phyloP scores from a whole-genome alignment of 2,329 filamentous ascomycete genomes.

The Dothistroma septosporum region DNA sequence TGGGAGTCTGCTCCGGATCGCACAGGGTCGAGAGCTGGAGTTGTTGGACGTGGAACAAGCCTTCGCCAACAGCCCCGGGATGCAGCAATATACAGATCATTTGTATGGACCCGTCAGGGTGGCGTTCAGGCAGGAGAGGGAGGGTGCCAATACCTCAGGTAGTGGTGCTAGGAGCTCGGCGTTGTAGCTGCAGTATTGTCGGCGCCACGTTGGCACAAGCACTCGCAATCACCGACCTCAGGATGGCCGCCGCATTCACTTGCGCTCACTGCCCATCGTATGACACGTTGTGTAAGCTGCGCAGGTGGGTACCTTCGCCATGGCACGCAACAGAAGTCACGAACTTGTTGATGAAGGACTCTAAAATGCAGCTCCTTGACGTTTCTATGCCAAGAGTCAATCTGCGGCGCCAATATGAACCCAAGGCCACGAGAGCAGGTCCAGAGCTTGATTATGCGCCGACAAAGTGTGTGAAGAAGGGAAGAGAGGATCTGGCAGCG shows the following conservation, averaged over 20 bases:
- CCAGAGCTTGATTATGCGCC: slow-evolving; percentile 31
- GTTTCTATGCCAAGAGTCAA: slow-evolving; percentile 6
- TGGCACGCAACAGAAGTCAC: slow-evolving; percentile 18
- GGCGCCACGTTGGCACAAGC: no score
- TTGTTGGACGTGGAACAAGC: slow-evolving; percentile 14
- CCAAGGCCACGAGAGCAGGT: slow-evolving; percentile 23
- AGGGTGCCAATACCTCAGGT: background rate
- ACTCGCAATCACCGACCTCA: no score
- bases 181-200: no score
- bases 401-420: slow-evolving; percentile 33
- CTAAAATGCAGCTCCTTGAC: slow-evolving; percentile 23
- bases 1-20: slow-evolving; percentile 10
- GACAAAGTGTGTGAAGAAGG: slow-evolving; percentile 24
- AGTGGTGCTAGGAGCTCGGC: no score
- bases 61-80: slow-evolving; percentile 6
- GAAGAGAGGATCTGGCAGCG: slow-evolving; percentile 6
- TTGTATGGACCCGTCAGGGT: slow-evolving; percentile 21
- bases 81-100: slow-evolving; percentile 12
- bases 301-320: slow-evolving; percentile 27
- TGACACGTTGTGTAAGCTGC: slow-evolving; percentile 22
- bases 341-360: slow-evolving; percentile 16
- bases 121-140: slow-evolving; percentile 14
- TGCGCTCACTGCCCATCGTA: background rate
- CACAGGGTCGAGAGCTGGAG: slow-evolving; percentile 8
- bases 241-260: background rate